phyloP scores from a whole-genome alignment of 2,329 filamentous ascomycete species.

The Alternaria atra region DNA sequence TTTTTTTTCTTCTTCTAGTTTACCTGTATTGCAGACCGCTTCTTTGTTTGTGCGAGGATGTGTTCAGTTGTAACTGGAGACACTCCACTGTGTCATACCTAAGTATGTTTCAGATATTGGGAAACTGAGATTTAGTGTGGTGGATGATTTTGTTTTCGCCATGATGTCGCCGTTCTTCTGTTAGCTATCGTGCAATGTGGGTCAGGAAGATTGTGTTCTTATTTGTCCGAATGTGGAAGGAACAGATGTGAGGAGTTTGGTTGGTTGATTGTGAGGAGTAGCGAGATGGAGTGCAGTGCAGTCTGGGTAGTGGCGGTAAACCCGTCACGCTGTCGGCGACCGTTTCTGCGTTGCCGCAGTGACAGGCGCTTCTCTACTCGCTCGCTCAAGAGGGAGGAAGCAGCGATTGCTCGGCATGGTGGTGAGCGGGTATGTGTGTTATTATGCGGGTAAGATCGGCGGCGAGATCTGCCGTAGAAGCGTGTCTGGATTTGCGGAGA shows the following conservation, averaged over 20 bases:
- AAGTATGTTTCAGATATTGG: not conserved
- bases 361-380: conserved; percentile 13
- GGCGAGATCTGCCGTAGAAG: conserved; percentile 33
- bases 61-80: not conserved
- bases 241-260: not conserved
- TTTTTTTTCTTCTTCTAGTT: not conserved
- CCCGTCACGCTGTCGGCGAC: conserved; percentile 8
- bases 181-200: not conserved
- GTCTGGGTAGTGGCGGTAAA: conserved; percentile 11
- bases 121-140: conserved; percentile 1
- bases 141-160: not conserved
- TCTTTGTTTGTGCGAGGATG: conserved; percentile 3
- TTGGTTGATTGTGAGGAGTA: not conserved
- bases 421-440: conserved; percentile 8
- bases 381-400: conserved; percentile 4
- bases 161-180: not conserved
- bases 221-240: not conserved
- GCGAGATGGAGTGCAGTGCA: not conserved
- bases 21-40: not conserved
- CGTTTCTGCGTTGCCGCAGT: conserved; percentile 15
- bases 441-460: conserved; percentile 34
- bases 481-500: conserved; percentile 39
- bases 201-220: not conserved
- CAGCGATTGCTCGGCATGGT: conserved; percentile 9
- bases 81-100: not conserved